phyloP scores from a whole-genome alignment of 768 basidiomycete species.

The Crepidotus variabilis region DNA sequence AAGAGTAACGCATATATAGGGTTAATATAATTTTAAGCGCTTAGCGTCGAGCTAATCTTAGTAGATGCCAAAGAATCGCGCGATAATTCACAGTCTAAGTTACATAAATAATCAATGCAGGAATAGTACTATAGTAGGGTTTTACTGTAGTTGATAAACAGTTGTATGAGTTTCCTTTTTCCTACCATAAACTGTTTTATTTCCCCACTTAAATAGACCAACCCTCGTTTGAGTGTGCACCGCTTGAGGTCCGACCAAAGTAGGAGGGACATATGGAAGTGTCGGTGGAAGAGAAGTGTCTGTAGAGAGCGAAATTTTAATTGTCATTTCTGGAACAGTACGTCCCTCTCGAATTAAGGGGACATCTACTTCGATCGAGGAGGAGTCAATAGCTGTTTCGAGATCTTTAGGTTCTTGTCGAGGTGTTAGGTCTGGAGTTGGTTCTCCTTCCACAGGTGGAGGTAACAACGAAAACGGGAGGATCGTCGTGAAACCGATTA shows the following conservation, averaged over 20 bases:
- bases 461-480: constrained; percentile 16
- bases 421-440: no score
- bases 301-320: background rate
- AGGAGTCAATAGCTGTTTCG: no score
- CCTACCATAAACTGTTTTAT: background rate
- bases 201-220: background rate
- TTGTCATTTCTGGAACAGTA: background rate
- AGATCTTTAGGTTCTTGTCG: no score
- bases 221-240: background rate
- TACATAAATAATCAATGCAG: background rate
- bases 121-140: no score
- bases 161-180: background rate
- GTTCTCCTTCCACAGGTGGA: constrained; percentile 1
- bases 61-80: no score
- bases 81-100: no score
- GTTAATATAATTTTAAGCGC: no score
- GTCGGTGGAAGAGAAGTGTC: background rate
- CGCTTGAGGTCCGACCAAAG: background rate
- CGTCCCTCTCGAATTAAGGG: no score
- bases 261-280: background rate
- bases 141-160: background rate
- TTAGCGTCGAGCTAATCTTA: no score
- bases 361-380: no score
- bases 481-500: constrained; percentile 19
- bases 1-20: no score